A percentile compares a stretch with the other conserved stretches of the same genome.
These are phyloP conservation scores for Sabuloglossum arenarium DNA, from an alignment of 495 filamentous ascomycete species.

Conservation along the genomic window DNA sequence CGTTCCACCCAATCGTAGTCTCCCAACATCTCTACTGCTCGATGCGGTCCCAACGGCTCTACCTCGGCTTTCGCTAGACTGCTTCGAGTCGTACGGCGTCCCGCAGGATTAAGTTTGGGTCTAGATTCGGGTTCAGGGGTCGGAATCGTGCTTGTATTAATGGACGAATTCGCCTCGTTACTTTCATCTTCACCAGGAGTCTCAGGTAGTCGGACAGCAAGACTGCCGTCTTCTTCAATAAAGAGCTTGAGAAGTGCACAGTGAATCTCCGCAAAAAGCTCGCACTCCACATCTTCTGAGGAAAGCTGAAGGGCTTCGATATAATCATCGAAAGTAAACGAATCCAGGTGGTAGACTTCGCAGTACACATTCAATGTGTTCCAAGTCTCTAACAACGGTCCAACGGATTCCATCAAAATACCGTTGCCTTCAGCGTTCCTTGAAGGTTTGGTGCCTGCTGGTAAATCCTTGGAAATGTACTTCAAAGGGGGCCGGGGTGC, in stretches of 20 bases:
- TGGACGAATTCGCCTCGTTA: conserved; percentile 27
- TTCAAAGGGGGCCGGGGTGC: conserved; percentile 53
- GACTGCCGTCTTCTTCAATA: conserved; percentile 56
- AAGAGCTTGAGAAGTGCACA: conserved; percentile 79
- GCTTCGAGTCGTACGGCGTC: conserved; percentile 57
- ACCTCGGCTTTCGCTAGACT: conserved; percentile 48
- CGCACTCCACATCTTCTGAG: conserved; percentile 57
- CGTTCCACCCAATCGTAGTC: conserved; percentile 69
- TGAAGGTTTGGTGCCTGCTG: not conserved
- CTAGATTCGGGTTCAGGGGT: conserved; percentile 41
- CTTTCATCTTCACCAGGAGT: conserved; percentile 43
- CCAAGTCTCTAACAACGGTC: conserved; percentile 73
- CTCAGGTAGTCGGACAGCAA: conserved; percentile 61
- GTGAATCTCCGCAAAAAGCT: conserved; percentile 78
- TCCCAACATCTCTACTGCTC: conserved; percentile 57
- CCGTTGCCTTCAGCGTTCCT: conserved; percentile 21
- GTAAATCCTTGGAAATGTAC: conserved; percentile 42
- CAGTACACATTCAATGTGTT: conserved; percentile 92
- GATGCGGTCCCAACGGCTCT: conserved; percentile 27
- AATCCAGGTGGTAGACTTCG: conserved; percentile 79
- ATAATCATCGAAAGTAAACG: conserved; percentile 95
- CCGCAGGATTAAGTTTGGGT: conserved; percentile 24
- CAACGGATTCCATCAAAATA: conserved; percentile 60
- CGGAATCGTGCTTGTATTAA: conserved; percentile 27
- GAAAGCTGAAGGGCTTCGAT: conserved; percentile 68